Conservation (phyloP, 768 basidiomycete species). For the Tylopilus rubrobrunneus region DNA sequence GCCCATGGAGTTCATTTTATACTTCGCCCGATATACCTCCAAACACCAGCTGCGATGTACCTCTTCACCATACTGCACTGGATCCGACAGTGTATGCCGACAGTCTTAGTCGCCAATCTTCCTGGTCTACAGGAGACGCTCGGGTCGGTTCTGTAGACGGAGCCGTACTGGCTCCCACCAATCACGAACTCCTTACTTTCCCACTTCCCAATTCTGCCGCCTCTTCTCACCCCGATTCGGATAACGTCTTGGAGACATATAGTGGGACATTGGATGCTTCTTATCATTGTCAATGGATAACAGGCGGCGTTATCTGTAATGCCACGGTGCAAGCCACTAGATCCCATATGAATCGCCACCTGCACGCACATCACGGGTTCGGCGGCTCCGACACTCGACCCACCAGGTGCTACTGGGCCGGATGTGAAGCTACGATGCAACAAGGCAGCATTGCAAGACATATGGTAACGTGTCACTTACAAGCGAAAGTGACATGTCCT, state of each 20-base stretch:
- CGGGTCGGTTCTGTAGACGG: constrained; percentile 1
- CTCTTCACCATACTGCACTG: background rate
- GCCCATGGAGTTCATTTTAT: constrained; percentile 4
- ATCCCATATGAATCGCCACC: constrained; percentile 24
- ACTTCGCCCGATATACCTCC: background rate
- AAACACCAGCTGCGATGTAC: background rate
- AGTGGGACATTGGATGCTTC: constrained; percentile 1
- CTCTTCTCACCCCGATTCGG: background rate
- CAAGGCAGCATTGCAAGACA: constrained; percentile 29
- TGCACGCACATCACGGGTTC: constrained; percentile 22
- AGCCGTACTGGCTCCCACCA: background rate
- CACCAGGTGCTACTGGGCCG: constrained; percentile 18
- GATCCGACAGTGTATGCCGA: background rate
- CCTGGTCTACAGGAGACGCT: background rate
- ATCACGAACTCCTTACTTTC: background rate
- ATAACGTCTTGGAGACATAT: background rate
- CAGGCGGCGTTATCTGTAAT: constrained; percentile 10
- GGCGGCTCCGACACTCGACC: constrained; percentile 19
- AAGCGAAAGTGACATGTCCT: constrained; percentile 26
- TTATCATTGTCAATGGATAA: constrained; percentile 20
- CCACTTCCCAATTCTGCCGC: background rate
- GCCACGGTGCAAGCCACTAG: constrained; percentile 21
- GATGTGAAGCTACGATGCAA: constrained; percentile 22
- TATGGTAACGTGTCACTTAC: constrained; percentile 25
- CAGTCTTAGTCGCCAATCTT: background rate